Base-by-base conservation (phyloP, 768 basidiomycete species). In the Pisolithus albus region DNA sequence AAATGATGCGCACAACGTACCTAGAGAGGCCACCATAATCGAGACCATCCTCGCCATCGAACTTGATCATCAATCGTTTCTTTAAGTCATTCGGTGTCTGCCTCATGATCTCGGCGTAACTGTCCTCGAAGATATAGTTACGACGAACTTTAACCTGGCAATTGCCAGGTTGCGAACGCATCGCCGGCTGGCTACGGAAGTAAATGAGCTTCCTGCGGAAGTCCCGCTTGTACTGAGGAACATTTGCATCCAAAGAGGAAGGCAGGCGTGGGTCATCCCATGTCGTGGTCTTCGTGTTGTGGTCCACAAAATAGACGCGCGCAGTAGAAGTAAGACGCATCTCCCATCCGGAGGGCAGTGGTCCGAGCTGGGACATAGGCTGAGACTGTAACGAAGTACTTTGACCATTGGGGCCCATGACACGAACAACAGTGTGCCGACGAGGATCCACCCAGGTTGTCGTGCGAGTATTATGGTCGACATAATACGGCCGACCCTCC, bases 361-460 rank as follows among this genome's bases (percentile, higher is more conserved):
- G 96, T 3, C 96, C 96, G 21, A 99, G 86, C 64, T 97, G 95
- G 10, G 91, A 90, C 51, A 98, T 95, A 9, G 93, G 87, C 68
- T 97, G 94, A 8, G 93, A 92, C 66, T 97, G 94, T 24, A 93
- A 75, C 5, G 87, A 81, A 15, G 92, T 73, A 57, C 88, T 88
- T 69, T 90, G 90, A 10, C 94, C 93, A 61, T 83, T 84, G 19
- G 93, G 92, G 18, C 92, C 94, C 85, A 98, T 89, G 45, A 97
- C 94, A 56, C 95, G 92, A 53, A 98, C 87, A 54, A 98, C 81
- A 10, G 93, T 92, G 72, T 98, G 96, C 43, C 96, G 84, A 46
- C 96, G 87, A 37, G 96, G 96, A 66, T 99, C 96, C 21, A 98
- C 94, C 96, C 96, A 99, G n/a, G 96, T 99, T 30, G 96, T 98